Base-by-base conservation (phyloP, 352 stramenopile species). In the Globisporangium viniferum region DNA sequence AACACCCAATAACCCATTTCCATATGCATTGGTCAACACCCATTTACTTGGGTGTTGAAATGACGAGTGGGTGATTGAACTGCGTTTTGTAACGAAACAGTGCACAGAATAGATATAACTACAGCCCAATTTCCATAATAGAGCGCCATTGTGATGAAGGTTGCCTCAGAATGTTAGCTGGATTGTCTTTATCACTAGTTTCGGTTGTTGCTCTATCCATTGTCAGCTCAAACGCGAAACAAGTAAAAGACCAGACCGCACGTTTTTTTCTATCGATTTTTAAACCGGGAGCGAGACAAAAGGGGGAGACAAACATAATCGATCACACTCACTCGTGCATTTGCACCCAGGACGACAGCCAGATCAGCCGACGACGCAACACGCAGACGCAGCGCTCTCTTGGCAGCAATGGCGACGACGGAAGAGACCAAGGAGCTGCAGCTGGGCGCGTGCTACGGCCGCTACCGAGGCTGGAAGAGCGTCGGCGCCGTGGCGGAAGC, bases 381-480 rank as follows among this genome's bases (percentile, higher is more conserved):
- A 31, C 29, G 29, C 29, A 31, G 29, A 39, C 27, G 9, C 24
- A 29, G 3, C 15, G 15, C 58, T 59, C 51, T 22, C 46, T 49
- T 49, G 33, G 15, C 14, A n/a, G 49, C 9, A 10, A 66, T 59
- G 46, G 51, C 51, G 46, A 35, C 60, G 33, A 36, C 35, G 53
- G 51, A 57, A 35, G 64, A 41, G 4, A 64, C 39, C 41, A 82
- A 72, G 24, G 79, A 88, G 71, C 55, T 88, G 29, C 72, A 85
- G 59, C 62, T 92, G 14, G 71, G 78, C 48, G 73, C 80, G 59
- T 67, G 77, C 44, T 88, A 85, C 68, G 82, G 84, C 6, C 80
- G 80, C 69, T 92, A 92, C 67, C 65, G 68, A 53, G 67, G 76
- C 49, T 92, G 84, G 83, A 72, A 67, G 54, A 72, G 56, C 60